Evolutionary conservation across 495 filamentous ascomycete species (phyloP), one percentile per base, ranked within the genome.

Genomic region (Penicillium riverlandense): DNA sequence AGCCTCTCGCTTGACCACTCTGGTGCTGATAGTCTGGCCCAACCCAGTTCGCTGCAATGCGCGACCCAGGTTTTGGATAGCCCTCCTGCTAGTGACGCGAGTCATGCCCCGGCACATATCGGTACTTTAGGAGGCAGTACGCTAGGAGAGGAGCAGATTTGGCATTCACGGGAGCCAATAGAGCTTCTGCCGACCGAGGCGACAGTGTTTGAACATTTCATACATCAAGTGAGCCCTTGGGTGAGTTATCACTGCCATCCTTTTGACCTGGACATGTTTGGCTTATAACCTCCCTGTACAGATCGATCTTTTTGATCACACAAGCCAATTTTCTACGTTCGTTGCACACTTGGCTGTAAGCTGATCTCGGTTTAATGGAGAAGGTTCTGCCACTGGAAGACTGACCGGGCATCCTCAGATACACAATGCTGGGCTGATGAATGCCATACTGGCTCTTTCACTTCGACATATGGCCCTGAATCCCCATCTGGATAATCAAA

Each of bases 381-480:
- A 31, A 31, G 4, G 37, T 29, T 29, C 8, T 39, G 12, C 16
- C 1, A 0, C n/a, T 16, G 14, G 14, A 40, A 35, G 11, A 35
- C 32, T 34, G n/a, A 34, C 7, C 7, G 32, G 3, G 6, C 9
- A 39, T 42, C 6, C 14, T 30, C 28, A 49, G 46, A 42, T 50
- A 22, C 37, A 37, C 4, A 56, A 56, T 45, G 45, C 49, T 9
- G 53, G 53, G 0, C 41, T 56, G 8, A 41, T 56, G 45, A 56
- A 56, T 39, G 49, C 53, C 11, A 49, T 56, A 11, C 43, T 56
- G 1, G 49, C 49, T 31, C 49, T 56, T 14, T 27, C 53, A n/a
- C 47, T 2, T 37, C 53, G 53, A 33, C 53, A 56, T 38, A 46
- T 56, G 11, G 14, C 49, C 8, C 15, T 52, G 10, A 52, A 55